Evolutionary conservation across 495 filamentous ascomycete species (phyloP).

Genomic region (Filosporella fistucella): DNA sequence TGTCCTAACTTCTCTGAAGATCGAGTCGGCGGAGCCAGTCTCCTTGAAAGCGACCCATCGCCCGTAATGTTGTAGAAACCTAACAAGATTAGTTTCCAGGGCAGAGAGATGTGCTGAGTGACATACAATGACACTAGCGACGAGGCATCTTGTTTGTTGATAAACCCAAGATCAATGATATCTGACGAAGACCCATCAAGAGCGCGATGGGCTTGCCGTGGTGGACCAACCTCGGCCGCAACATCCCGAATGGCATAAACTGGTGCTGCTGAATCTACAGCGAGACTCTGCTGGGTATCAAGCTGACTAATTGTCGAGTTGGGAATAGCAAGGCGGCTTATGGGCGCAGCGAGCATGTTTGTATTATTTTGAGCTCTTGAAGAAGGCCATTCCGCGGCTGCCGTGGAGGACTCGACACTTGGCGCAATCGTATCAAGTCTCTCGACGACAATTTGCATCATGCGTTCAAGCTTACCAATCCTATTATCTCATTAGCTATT

Average conservation of each 20-base stretch:
- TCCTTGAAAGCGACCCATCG: slow-evolving; percentile 37
- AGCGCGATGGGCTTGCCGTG: not conserved
- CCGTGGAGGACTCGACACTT: not conserved
- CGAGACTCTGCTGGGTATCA: not conserved
- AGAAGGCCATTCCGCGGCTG: not conserved
- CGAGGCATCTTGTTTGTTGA: not conserved
- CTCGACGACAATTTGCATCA: slow-evolving; percentile 29
- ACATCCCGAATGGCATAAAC: slow-evolving; percentile 33
- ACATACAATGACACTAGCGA: slow-evolving; percentile 5
- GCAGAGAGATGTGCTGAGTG: not conserved
- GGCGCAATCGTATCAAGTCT: slow-evolving; percentile 22
- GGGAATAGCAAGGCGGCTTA: too few species aligned
- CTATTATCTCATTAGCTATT: slow-evolving; percentile 17
- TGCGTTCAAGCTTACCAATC: slow-evolving; percentile 31
- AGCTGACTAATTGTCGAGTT: too few species aligned
- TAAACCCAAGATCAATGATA: slow-evolving; percentile 3
- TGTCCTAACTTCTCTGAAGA: slow-evolving; percentile 28
- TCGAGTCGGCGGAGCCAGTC: slow-evolving; percentile 18
- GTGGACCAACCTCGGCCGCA: slow-evolving; percentile 27
- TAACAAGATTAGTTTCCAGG: not conserved
- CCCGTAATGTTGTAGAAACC: slow-evolving; percentile 34
- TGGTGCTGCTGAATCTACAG: slow-evolving; percentile 26
- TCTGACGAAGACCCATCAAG: not conserved
- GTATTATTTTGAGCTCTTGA: too few species aligned
- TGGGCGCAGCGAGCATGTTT: too few species aligned